Evolutionary conservation across 495 filamentous ascomycete species (phyloP), one percentile per base, ranked within the genome.

Genomic region (Penicillium macrosclerotiorum): DNA sequence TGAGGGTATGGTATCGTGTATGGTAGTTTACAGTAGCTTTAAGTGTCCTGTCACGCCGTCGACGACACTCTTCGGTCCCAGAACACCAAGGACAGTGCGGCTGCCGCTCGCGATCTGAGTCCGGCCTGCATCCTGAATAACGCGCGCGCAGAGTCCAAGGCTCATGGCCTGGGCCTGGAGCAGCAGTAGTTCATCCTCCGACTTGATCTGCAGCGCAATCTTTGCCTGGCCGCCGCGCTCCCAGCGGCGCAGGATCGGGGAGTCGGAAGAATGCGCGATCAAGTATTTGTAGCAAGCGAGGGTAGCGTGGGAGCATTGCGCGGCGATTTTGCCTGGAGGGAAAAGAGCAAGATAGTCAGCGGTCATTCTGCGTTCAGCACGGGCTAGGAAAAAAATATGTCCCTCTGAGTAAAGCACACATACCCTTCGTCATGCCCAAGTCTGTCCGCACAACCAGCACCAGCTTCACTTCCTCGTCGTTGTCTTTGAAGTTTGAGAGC

Each of bases 21-120:
- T 41, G 9, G n/a, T 33, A 41, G 18, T 49, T 61, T 66, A 96
- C 61, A 97, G 61, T 51, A 98, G 60, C 79, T 95, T 97, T 73
- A 98, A 71, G 47, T 81, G 73, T 3, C 93, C 90, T 4, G 93
- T 95, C 37, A 98, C 86, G 52, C 81, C 62, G 69, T 98, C 86
- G 13, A 98, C 80, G 37, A 91, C 69, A 52, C 85, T 86, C 77
- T 88, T 91, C 14, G 92, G 94, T 5, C 85, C 93, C 27, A 95
- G 83, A 47, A 98, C 77, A 4, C 94, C 93, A 29, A 96, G 73
- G 24, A 97, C 93, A 3, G 93, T 98, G 58, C 85, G 76, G 59
- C 87, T 94, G 13, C 94, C 91, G 31, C 81, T 80, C n/a, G 84
- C 91, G 68, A 98, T 95, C 81, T 97, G 94, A 23, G 93, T 98